A percentile compares a stretch with the other conserved stretches of the same genome.
phyloP scores from a whole-genome alignment of 176 grass and related monocot genomes.

The Sorghum bicolor region Sorghum_bicolor_NCBIv3 NC_012873.2:65449501-65450000 shows the following conservation, averaged over 20 bases:
- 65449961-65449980: constrained; percentile 46
- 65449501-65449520: constrained; percentile 88
- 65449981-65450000: not conserved
- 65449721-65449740: constrained; percentile 73
- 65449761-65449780: constrained; percentile 52
- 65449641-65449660: not conserved
- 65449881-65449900: constrained; percentile 48
- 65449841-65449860: constrained; percentile 44
- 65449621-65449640: not conserved
- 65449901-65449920: constrained; percentile 36
- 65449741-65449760: constrained; percentile 91
- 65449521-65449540: constrained; percentile 94
- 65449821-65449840: constrained; percentile 29
- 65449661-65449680: constrained; percentile 74
- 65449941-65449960: constrained; percentile 47
- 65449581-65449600: not conserved
- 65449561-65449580: constrained; percentile 11
- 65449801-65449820: constrained; percentile 39
- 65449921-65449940: constrained; percentile 37
- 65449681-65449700: constrained; percentile 80
- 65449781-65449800: constrained; percentile 41
- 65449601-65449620: not conserved
- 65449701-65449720: constrained; percentile 80
- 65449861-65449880: constrained; percentile 43
- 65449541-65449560: constrained; percentile 76